Evolutionary conservation across 2,329 filamentous ascomycete species (phyloP), one percentile per base, ranked within the genome.

Genomic region (Ophiostoma quercus): DNA sequence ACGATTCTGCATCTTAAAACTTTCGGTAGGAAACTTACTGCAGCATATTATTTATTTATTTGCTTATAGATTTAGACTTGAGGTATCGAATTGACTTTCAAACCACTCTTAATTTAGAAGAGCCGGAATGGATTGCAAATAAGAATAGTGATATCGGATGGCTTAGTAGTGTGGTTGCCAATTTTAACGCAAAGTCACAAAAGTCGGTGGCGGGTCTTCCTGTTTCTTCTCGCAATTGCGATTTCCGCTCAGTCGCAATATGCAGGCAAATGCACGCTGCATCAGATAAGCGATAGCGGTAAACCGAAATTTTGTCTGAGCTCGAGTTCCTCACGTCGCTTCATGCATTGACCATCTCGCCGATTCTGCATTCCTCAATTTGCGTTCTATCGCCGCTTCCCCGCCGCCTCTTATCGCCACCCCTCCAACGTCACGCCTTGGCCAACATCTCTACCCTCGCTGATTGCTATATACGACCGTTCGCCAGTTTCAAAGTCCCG

Each of bases 171-270:
- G 51, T 54, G 25, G 65, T 47, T 41, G 32, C 34, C 3, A 41
- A 66, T 63, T 63, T 32, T 63, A 63, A 16, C 32, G 62, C 62
- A 34, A 65, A 62, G 66, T 51, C 62, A 39, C 68, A 63, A 39
- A 66, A 67, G 69, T 70, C 67, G 69, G 69, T 70, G 69, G 69
- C 67, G 69, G 69, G 69, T 67, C 41, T 29, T 25, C 63, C 32
- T 25, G 37, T 32, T 39, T 34, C 67, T 57, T 57, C 51, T 25
- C 51, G 54, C 54, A 68, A 39, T 37, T 37, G 51, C 25, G 57
- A 62, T 32, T 62, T 62, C 57, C 57, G 41, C 60, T 51, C 67
- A 51, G 60, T 57, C 39, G 37, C 41, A 29, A 32, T 34, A 34
- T 29, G 47, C 57, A 62, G 25, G 57, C 57, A 25, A 25, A 57